Evolutionary conservation across 1,139 yeast genomes (phyloP).

Genomic region (Taiozyma sp.): DNA sequence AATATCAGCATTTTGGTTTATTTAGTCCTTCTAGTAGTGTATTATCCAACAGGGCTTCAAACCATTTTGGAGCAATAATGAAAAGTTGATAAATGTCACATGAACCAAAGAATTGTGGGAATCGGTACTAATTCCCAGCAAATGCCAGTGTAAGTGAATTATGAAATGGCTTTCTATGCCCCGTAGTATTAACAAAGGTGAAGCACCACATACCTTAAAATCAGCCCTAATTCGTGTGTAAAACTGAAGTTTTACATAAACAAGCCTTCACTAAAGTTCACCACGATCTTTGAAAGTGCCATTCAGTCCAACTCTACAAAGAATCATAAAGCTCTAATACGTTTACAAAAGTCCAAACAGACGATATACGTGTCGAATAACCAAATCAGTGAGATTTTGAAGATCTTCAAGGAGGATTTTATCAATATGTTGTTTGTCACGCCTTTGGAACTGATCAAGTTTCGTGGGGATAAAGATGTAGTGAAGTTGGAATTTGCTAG

Average conservation of each 20-base stretch:
- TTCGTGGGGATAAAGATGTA: not conserved
- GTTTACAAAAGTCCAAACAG: not conserved
- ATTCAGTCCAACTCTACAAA: slow-evolving; percentile 4
- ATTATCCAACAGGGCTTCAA: not conserved
- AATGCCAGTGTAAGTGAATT: not conserved
- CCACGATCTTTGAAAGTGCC: slow-evolving; percentile 1
- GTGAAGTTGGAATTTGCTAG: slow-evolving; percentile 1
- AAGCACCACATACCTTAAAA: slow-evolving; percentile 2
- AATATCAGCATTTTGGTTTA: too few species aligned
- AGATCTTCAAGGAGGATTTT: slow-evolving; percentile 1
- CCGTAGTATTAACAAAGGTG: not conserved
- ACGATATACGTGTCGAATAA: slow-evolving; percentile 6
- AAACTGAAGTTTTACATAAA: slow-evolving; percentile 5
- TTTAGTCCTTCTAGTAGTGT: too few species aligned
- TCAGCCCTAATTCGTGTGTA: not conserved
- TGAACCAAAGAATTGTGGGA: too few species aligned
- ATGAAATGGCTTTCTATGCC: too few species aligned
- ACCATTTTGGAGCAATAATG: not conserved
- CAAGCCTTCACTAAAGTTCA: not conserved
- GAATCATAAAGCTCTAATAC: slow-evolving; percentile 1
- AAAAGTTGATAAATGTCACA: too few species aligned
- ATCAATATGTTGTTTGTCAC: slow-evolving; percentile 1
- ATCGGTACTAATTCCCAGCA: too few species aligned
- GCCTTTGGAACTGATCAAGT: slow-evolving; percentile 1
- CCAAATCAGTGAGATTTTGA: slow-evolving; percentile 4